Percentiles rank a stretch among this genome's conserved stretches.
phyloP scores from a whole-genome alignment of 2,329 filamentous ascomycete species.

The Bisporella sp. region DNA sequence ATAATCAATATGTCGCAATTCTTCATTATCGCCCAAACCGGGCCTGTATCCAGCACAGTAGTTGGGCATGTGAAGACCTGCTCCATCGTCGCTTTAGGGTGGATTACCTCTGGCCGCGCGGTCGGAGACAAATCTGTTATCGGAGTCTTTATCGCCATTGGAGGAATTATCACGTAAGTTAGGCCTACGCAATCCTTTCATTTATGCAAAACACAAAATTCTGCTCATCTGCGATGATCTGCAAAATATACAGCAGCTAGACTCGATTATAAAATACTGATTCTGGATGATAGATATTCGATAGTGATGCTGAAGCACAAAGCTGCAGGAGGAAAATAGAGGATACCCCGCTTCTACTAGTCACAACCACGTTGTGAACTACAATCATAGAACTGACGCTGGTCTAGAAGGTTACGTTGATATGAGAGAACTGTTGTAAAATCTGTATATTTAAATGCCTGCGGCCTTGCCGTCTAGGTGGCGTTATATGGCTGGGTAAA shows the following conservation, averaged over 20 bases:
- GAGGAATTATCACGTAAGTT: conserved; percentile 50
- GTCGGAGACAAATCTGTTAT: conserved; percentile 48
- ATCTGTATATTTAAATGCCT: too few species aligned
- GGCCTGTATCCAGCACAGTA: conserved; percentile 58
- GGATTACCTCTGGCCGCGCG: conserved; percentile 48
- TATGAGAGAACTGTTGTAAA: too few species aligned
- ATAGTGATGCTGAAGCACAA: conserved; percentile 40
- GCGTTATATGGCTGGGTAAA: too few species aligned
- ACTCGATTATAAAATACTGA: background rate
- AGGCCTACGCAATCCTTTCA: background rate
- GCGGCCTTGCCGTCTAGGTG: too few species aligned
- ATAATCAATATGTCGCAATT: conserved; percentile 60
- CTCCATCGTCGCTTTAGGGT: conserved; percentile 57
- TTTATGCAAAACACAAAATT: background rate
- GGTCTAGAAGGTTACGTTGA: too few species aligned
- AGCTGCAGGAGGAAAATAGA: conserved; percentile 13
- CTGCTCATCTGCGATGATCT: too few species aligned
- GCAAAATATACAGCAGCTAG: too few species aligned
- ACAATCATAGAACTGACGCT: background rate
- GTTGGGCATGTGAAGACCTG: conserved; percentile 62
- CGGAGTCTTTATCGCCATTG: conserved; percentile 48
- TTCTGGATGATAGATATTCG: conserved; percentile 34
- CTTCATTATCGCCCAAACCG: conserved; percentile 55
- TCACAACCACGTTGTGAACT: background rate
- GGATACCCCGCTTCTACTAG: background rate